Base-by-base conservation (phyloP, 164 flowering plant genomes). In the Malania oleifera region DNA sequence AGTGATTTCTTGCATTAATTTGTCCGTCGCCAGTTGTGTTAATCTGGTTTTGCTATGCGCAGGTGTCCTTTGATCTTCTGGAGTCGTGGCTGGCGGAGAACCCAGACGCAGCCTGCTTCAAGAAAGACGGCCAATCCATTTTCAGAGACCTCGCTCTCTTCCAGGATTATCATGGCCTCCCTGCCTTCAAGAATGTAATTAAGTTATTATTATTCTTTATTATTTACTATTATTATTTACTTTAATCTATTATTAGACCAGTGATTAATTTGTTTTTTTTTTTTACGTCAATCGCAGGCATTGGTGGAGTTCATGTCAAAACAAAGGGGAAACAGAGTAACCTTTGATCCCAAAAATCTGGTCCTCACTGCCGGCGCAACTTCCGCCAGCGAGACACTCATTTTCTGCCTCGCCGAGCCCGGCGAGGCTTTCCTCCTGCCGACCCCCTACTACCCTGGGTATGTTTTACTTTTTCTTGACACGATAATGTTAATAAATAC, bases 401-500 rank as follows among this genome's bases (percentile, higher is more conserved):
- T 84, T 46, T 89, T 91, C 54, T 87, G 96, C 69, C 82, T 91
- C 0, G 95, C 96, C 11, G 79, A 82, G 23, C 74, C 75, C 15
- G 95, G 95, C 56, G 95, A 91, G 8, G 95, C 95, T 7, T 72
- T 89, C 49, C 89, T 91, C 40, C 76, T 91, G 25, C 98, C 98
- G 9, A 84, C 96, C 0, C 96, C 98, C 8, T 91, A 91, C 69
- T 91, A 91, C 47, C 92, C 96, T 5, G 98, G 95, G 98, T 91
- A 70, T 4, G 66, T 56, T 27, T 22, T 7, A 9, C 10, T 27
- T 19, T 11, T 29, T 13, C 26, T 14, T 31, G 5, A 38, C 23
- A 20, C 55, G 19, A 13, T 12, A 68, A 23, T 39, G 5, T 20
- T 17, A 38, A 56, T 61, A 48, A 15, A 64, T 28, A 62, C 41